These are phyloP conservation scores for Xerocomus amazonicus DNA, from an alignment of 1,284 basidiomycete genomes.

Conservation along the genomic window DNA sequence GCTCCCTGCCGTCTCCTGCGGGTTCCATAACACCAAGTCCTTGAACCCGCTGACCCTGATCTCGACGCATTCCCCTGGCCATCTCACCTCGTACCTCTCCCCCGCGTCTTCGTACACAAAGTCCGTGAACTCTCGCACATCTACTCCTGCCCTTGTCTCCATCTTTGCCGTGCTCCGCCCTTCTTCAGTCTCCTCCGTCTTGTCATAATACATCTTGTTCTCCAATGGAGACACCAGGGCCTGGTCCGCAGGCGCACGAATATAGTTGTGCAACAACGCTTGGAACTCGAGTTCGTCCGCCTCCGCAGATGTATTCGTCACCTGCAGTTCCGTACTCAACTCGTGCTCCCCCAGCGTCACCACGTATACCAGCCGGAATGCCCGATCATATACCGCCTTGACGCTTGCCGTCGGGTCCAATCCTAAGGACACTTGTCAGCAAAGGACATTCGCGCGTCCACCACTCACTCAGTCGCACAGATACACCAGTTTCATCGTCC, in stretches of 20 bases:
- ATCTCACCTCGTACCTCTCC: constrained; percentile 54
- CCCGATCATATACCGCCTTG: constrained; percentile 51
- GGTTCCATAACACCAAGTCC: constrained; percentile 87
- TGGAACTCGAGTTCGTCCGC: constrained; percentile 69
- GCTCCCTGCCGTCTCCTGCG: constrained; percentile 56
- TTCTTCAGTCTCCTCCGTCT: constrained; percentile 59
- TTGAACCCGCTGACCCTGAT: constrained; percentile 63
- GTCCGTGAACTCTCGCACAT: constrained; percentile 66
- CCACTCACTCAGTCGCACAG: constrained; percentile 66
- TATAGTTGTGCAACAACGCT: constrained; percentile 83
- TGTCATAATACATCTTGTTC: constrained; percentile 70
- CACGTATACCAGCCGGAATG: constrained; percentile 72
- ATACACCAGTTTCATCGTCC: constrained; percentile 70
- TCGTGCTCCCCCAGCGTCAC: constrained; percentile 75
- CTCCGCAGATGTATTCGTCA: constrained; percentile 43
- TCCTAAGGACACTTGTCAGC: constrained; percentile 37
- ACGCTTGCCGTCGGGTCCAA: constrained; percentile 61
- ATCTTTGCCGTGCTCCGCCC: constrained; percentile 50
- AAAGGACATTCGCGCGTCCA: not conserved
- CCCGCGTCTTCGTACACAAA: constrained; percentile 68
- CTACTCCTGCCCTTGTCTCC: constrained; percentile 59
- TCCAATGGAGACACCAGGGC: constrained; percentile 60
- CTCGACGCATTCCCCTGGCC: constrained; percentile 54
- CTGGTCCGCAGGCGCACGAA: constrained; percentile 60
- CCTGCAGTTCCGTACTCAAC: constrained; percentile 75